These are phyloP conservation scores for Meyerozyma guilliermondii DNA, from an alignment of 1,139 yeast species.

Conservation along the genomic window DNA sequence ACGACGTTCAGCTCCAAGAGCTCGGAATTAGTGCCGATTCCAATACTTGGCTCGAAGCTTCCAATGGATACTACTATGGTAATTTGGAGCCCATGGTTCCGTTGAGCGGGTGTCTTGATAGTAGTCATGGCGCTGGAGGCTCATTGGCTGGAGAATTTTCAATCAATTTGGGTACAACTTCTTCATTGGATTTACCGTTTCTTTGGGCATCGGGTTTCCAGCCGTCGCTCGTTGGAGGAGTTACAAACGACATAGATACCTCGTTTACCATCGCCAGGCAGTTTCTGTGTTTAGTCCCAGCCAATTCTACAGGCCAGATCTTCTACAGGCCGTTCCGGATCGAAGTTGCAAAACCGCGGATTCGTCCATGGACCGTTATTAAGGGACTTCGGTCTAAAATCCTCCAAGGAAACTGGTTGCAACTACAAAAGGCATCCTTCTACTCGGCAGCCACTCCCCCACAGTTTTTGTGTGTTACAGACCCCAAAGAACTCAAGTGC, in stretches of 20 bases:
- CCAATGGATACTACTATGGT: not conserved
- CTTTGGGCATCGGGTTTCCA: not conserved
- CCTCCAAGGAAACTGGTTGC: not conserved
- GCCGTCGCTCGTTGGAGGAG: not conserved
- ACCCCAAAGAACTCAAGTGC: conserved; percentile 1
- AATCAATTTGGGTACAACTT: conserved; percentile 11
- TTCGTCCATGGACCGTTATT: conserved; percentile 5
- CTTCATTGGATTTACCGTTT: conserved; percentile 12
- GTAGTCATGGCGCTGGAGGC: conserved; percentile 18
- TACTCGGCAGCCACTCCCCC: not conserved
- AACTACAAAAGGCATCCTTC: not conserved
- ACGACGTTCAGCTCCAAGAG: not conserved
- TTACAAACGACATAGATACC: conserved; percentile 5
- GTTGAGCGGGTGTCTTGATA: conserved; percentile 17
- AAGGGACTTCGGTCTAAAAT: conserved; percentile 2
- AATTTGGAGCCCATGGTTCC: conserved; percentile 8
- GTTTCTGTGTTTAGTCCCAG: conserved; percentile 14
- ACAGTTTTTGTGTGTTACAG: conserved; percentile 7
- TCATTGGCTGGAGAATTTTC: conserved; percentile 12
- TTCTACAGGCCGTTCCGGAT: conserved; percentile 14
- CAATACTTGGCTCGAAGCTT: not conserved
- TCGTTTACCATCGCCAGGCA: conserved; percentile 10
- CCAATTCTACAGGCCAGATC: conserved; percentile 18
- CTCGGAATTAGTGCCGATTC: not conserved
- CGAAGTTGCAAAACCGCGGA: conserved; percentile 10